A percentile compares a stretch with the other conserved stretches of the same genome.
Evolutionary conservation across 2,329 filamentous ascomycete species (phyloP).

Genomic region (Meredithiella fracta): DNA sequence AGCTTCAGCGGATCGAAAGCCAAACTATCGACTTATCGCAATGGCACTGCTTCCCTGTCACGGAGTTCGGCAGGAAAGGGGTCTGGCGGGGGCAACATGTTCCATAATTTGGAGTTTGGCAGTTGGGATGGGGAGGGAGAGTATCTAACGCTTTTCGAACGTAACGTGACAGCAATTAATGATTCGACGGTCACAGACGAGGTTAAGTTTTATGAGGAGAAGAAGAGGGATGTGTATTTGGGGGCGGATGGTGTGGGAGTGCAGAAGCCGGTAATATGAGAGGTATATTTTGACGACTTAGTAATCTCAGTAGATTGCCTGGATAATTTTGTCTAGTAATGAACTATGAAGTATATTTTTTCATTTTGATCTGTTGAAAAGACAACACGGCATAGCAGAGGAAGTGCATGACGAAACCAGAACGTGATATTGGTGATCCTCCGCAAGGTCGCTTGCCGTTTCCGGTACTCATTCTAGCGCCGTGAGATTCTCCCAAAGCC

Average conservation of each 20-base stretch:
- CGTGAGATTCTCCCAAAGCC: too few species aligned
- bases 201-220: neutral
- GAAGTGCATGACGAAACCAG: neutral
- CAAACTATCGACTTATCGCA: constrained; percentile 33
- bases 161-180: constrained; percentile 40
- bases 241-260: neutral
- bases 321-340: too few species aligned
- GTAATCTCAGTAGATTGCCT: too few species aligned
- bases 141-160: constrained; percentile 33
- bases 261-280: neutral
- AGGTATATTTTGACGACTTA: too few species aligned
- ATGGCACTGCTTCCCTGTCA: constrained; percentile 41
- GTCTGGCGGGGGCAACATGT: constrained; percentile 37
- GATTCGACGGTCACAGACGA: constrained; percentile 34
- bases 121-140: neutral
- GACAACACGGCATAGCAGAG: neutral
- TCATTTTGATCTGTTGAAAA: neutral
- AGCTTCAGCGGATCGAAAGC: constrained; percentile 18
- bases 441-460: neutral
- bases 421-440: neutral
- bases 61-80: constrained; percentile 28
- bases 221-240: neutral
- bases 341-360: too few species aligned
- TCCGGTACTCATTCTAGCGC: neutral
- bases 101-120: constrained; percentile 38